A percentile compares a stretch with the other conserved stretches of the same genome.
These are phyloP conservation scores for Mollisiaceae sp. DNA, from an alignment of 2,329 filamentous ascomycete species.

Conservation along the genomic window DNA sequence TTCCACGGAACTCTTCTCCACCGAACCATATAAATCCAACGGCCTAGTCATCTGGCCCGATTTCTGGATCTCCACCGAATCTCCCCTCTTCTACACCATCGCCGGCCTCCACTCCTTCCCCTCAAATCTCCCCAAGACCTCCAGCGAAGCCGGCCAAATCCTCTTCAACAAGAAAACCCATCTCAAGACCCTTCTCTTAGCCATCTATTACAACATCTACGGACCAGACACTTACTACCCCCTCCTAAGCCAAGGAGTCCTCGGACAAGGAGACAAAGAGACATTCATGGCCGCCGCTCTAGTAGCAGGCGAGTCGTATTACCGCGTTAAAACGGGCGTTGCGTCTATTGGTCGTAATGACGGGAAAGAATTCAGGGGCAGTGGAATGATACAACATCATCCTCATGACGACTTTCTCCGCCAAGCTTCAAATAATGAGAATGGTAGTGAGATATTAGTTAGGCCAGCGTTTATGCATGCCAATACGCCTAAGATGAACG, in stretches of 20 bases:
- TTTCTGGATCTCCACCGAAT: constrained; percentile 49
- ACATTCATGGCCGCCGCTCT: constrained; percentile 53
- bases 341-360: not conserved
- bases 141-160: constrained; percentile 51
- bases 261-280: constrained; percentile 56
- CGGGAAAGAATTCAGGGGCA: constrained; percentile 1
- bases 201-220: constrained; percentile 56
- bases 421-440: not conserved
- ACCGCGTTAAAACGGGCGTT: constrained; percentile 44
- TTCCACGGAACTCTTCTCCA: constrained; percentile 45
- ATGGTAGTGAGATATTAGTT: not conserved
- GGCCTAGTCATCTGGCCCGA: constrained; percentile 53
- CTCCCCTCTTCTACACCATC: constrained; percentile 48
- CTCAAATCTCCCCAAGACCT: constrained; percentile 44
- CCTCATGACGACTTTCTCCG: constrained; percentile 7
- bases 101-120: constrained; percentile 35
- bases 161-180: constrained; percentile 51
- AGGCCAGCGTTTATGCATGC: constrained; percentile 38
- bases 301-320: constrained; percentile 46
- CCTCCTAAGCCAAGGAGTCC: constrained; percentile 50
- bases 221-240: constrained; percentile 52
- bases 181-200: constrained; percentile 49
- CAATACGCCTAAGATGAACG: constrained; percentile 41
- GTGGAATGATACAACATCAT: constrained; percentile 12
- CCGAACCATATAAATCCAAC: constrained; percentile 48